Evolutionary conservation across 805 yeast genomes (phyloP), one percentile per base, ranked within the genome.

Genomic region (Nakazawaea ernobii): DNA sequence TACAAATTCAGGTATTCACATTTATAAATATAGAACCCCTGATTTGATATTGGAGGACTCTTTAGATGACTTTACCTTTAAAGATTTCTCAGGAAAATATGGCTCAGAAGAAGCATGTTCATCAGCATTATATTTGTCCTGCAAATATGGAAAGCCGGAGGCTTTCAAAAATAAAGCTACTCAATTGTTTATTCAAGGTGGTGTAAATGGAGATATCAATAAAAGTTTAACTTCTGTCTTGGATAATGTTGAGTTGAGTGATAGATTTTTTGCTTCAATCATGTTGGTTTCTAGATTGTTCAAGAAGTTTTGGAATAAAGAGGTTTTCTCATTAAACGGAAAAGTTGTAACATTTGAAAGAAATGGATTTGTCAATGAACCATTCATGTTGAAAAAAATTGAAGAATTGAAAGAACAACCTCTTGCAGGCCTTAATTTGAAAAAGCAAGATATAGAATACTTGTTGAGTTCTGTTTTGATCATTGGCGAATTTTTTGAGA

Each of bases 51-150:
- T 92, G 53, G 85, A 84, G 59, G 70, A 68, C 48, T 65, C 84
- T 0, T 67, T 87, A 48, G 79, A 82, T 43, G 91, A 84, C 35
- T 72, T 68, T 35, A 81, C 85, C 17, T 77, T 87, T 45, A 74
- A 81, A 45, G 75, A 82, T 44, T 88, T 88, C 59, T 79, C 84
- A 14, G 76, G 78, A 42, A 84, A 86, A 46, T 90, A 89, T 61
- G 97, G 98, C 6, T 75, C 83, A 44, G 82, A 86, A 45, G 99
- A 95, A 62, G 83, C 95, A 3, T 92, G 97, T 59, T 84, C 96
- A 0, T 82, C 94, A 1, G 86, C 97, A 9, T 71, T 94, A 43
- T 85, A 86, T 53, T 80, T 89, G 45, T 86, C 96, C 1, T 86
- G 95, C 59, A 82, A 87, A 48, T 78, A 78, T 53, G 80, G 81